Percentiles rank a stretch among this genome's conserved stretches.
Conservation (phyloP, 805 yeast species). For the Saccharomycopsis selenospora region DNA sequence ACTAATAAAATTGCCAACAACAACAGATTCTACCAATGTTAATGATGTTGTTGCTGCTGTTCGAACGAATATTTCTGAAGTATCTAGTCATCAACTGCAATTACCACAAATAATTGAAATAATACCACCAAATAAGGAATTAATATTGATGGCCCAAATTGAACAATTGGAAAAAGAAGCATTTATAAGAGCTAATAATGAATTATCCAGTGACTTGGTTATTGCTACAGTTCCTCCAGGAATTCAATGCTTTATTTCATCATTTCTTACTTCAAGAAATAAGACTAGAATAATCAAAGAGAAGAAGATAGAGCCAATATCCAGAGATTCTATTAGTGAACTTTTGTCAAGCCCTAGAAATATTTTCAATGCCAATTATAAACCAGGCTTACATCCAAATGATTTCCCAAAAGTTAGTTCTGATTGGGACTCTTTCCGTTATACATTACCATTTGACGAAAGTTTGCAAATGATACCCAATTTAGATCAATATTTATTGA, state of each 20-base stretch:
- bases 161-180: conserved; percentile 1
- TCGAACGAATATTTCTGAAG: too few species aligned
- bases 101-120: too few species aligned
- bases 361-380: conserved; percentile 4
- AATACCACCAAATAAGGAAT: too few species aligned
- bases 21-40: too few species aligned
- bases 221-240: conserved; percentile 26
- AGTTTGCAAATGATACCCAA: not conserved
- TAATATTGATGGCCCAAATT: not conserved
- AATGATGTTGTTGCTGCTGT: too few species aligned
- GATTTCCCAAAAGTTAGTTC: conserved; percentile 13
- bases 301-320: not conserved
- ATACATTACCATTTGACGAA: conserved; percentile 3
- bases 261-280: conserved; percentile 21
- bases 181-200: conserved; percentile 1
- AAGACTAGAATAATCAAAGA: not conserved
- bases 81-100: too few species aligned
- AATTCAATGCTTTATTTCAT: conserved; percentile 27
- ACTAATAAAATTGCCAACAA: too few species aligned
- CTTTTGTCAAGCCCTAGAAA: conserved; percentile 10
- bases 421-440: conserved; percentile 18
- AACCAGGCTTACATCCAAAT: conserved; percentile 10
- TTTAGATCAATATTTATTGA: conserved; percentile 6
- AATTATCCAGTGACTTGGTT: conserved; percentile 7
- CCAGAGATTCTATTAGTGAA: not conserved